phyloP scores from a whole-genome alignment of 495 filamentous ascomycete genomes.

The Podospora pseudocomata region DNA sequence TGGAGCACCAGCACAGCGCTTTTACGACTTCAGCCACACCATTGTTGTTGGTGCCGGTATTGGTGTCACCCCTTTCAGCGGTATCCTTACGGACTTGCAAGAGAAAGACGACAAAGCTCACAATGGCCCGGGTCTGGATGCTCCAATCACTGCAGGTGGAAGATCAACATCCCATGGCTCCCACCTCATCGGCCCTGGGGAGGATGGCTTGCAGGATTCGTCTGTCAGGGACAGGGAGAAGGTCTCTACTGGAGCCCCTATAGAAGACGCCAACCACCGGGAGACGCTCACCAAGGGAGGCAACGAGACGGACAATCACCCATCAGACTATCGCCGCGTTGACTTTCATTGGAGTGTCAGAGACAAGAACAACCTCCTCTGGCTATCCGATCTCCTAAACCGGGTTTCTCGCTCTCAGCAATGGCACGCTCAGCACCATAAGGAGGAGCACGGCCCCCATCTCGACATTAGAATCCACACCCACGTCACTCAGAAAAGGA shows the following conservation, averaged over 20 bases:
- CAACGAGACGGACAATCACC: neutral
- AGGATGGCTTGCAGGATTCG: neutral
- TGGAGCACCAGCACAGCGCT: slow-evolving; percentile 32
- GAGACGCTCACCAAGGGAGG: neutral
- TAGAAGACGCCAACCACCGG: neutral
- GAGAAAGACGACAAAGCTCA: slow-evolving; percentile 19
- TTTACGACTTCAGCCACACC: slow-evolving; percentile 38
- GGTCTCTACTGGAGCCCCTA: neutral
- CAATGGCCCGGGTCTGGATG: neutral
- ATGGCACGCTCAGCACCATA: slow-evolving; percentile 12
- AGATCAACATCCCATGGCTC: neutral
- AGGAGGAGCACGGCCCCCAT: slow-evolving; percentile 6
- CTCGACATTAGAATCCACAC: slow-evolving; percentile 40
- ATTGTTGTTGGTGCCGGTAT: slow-evolving; percentile 40
- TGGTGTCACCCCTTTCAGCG: slow-evolving; percentile 40
- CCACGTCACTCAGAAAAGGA: slow-evolving; percentile 38
- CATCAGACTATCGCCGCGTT: slow-evolving; percentile 29
- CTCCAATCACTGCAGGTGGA: neutral
- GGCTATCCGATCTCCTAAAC: slow-evolving; percentile 42
- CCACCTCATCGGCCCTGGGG: neutral
- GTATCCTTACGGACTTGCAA: slow-evolving; percentile 38
- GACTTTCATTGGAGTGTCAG: slow-evolving; percentile 45
- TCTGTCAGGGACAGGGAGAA: neutral
- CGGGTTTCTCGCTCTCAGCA: slow-evolving; percentile 22
- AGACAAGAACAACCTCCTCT: slow-evolving; percentile 37